A percentile compares a stretch with the other conserved stretches of the same genome.
Evolutionary conservation across 208 protist genomes (phyloP).

Genomic region (Trypanosoma brucei): DNA sequence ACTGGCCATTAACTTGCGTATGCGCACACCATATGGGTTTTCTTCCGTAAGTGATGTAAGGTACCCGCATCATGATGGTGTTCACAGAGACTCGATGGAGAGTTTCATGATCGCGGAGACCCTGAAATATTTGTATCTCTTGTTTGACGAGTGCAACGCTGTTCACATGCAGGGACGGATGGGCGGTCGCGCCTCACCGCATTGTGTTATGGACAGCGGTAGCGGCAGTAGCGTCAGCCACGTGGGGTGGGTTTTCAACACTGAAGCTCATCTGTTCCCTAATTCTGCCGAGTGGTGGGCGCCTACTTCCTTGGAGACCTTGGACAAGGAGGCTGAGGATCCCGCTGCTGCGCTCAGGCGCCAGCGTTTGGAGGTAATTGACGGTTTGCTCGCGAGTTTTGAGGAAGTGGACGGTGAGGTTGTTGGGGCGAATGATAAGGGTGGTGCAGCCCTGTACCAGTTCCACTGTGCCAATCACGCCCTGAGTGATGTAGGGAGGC

Average conservation of each 20-base stretch:
- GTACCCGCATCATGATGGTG: conserved; percentile 24
- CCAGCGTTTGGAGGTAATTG: conserved; percentile 9
- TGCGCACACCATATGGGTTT: conserved; percentile 50
- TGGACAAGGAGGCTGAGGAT: neutral
- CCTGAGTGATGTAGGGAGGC: conserved; percentile 14
- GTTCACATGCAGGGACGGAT: conserved; percentile 23
- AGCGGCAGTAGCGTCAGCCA: conserved; percentile 4
- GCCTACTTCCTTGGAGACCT: neutral
- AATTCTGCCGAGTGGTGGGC: conserved; percentile 38
- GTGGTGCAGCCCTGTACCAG: conserved; percentile 3
- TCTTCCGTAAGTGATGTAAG: conserved; percentile 29
- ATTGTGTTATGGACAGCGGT: neutral
- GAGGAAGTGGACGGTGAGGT: neutral
- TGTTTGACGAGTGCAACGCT: conserved; percentile 75
- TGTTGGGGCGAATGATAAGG: neutral
- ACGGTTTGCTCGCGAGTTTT: conserved; percentile 6
- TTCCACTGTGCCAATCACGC: conserved; percentile 29
- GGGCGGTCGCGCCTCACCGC: conserved; percentile 6
- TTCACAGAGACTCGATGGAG: conserved; percentile 81
- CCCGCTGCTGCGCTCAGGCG: neutral
- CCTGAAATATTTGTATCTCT: conserved; percentile 95
- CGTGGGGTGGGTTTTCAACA: conserved; percentile 47
- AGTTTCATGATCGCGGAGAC: conserved; percentile 93
- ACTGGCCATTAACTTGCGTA: conserved; percentile 42
- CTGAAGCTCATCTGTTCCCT: conserved; percentile 56